Evolutionary conservation across 2,329 filamentous ascomycete genomes (phyloP).

Genomic region (Aspergillus puulaauensis): DNA sequence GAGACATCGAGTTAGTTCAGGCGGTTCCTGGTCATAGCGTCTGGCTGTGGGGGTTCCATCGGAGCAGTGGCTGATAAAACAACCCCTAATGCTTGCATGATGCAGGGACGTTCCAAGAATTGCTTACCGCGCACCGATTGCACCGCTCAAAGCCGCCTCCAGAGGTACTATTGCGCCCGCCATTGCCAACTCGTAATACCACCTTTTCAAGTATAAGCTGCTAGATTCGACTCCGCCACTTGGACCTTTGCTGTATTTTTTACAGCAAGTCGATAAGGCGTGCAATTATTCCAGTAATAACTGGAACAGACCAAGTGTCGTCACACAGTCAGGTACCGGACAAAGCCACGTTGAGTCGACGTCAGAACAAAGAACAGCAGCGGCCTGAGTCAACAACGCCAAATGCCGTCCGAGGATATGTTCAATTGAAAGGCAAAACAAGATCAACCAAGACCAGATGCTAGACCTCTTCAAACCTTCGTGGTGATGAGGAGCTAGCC

Average conservation of each 20-base stretch:
- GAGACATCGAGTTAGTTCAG: constrained; percentile 3
- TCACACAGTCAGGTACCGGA: not conserved
- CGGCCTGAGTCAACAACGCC: not conserved
- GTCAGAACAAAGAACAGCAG: not conserved
- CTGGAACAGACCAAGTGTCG: not conserved
- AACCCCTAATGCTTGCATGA: not conserved
- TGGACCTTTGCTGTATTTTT: constrained; percentile 60
- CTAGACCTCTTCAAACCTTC: constrained; percentile 4
- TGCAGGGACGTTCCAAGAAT: not conserved
- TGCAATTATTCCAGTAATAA: not conserved
- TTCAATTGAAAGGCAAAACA: not conserved
- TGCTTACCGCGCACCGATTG: constrained; percentile 61
- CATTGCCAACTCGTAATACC: constrained; percentile 36
- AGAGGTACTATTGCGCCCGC: constrained; percentile 49
- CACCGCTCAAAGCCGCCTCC: constrained; percentile 57
- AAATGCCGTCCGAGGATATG: not conserved
- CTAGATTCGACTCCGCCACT: constrained; percentile 51
- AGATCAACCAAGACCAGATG: not conserved
- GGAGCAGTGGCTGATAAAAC: not conserved
- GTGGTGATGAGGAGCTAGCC: constrained; percentile 5
- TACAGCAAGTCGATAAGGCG: not conserved
- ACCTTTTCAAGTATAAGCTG: constrained; percentile 36
- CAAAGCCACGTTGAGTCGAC: not conserved
- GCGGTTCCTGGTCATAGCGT: not conserved
- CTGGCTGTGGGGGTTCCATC: not conserved